Conservation (phyloP, 1,284 basidiomycete species). For the Trichosporon ovoides region DNA sequence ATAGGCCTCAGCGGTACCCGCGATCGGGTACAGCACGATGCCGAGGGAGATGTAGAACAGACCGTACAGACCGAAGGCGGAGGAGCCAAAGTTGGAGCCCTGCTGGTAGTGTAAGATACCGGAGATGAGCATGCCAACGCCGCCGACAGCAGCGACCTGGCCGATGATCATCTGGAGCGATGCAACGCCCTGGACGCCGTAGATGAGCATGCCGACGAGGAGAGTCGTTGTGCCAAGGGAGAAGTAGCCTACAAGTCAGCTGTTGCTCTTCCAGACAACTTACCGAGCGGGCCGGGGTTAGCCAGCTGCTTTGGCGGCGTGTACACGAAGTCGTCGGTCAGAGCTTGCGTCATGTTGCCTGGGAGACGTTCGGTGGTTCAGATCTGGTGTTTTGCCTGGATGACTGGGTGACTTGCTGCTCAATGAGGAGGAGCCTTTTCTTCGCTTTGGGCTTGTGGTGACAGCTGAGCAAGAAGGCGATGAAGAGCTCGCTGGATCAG, state of each 20-base stretch:
- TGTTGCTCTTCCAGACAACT: background rate
- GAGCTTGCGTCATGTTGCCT: background rate
- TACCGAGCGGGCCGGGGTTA: slow-evolving; percentile 13
- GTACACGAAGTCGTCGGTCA: background rate
- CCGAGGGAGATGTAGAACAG: slow-evolving; percentile 20
- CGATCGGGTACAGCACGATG: slow-evolving; percentile 14
- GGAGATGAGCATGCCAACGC: slow-evolving; percentile 21
- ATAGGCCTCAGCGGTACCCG: slow-evolving; percentile 11
- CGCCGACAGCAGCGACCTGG: slow-evolving; percentile 13
- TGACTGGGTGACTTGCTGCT: background rate
- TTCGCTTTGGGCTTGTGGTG: too few relatives aligned
- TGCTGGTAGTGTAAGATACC: slow-evolving; percentile 17
- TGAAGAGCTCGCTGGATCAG: too few relatives aligned
- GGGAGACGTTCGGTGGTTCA: background rate
- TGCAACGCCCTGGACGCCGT: slow-evolving; percentile 10
- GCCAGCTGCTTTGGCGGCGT: background rate
- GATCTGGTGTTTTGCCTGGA: background rate
- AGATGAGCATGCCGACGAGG: slow-evolving; percentile 14
- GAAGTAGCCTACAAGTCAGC: slow-evolving; percentile 12
- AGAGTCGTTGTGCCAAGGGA: slow-evolving; percentile 17
- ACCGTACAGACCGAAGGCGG: slow-evolving; percentile 20
- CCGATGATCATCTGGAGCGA: slow-evolving; percentile 13
- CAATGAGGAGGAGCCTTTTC: too few relatives aligned
- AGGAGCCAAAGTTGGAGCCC: slow-evolving; percentile 14
- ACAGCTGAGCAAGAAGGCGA: too few relatives aligned